Base-by-base conservation (phyloP, 163 green algal genomes). In the Chlamydomonas reinhardtii region DNA sequence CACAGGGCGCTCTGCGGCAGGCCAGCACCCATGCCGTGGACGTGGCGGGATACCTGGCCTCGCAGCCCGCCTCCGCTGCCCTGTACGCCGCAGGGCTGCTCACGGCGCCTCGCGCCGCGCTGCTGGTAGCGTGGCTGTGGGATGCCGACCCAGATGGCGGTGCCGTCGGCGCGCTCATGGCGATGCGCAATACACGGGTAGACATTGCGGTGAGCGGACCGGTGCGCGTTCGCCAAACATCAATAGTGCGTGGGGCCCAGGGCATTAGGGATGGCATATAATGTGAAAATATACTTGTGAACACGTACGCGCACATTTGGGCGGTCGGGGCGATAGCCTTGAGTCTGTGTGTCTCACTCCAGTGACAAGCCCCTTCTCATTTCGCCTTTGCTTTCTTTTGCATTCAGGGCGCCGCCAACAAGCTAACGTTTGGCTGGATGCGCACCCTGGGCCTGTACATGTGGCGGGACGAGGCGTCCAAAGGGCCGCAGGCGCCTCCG, bases 31-130 rank as follows among this genome's bases (percentile, higher is more conserved):
- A 56, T 19, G 48, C 48, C 48, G 14, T 56, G 48, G 70, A 86
- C 70, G 70, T 48, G 32, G 32, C 24, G 15, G n/a, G 15, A 9
- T 86, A 66, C 29, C 25, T 39, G 11, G 19, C 31, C 2, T 17
- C 65, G 2, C 48, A 79, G 56, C 80, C 80, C 2, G 24, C 5
- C 12, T 27, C 54, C 0, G 80, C 80, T 29, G 76, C 35, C 14
- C 79, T 86, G 80, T 79, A 80, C 72, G 43, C 27, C 1, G 80
- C 80, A 0, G 52, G 54, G 14, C 27, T 86, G 15, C 69, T 86
- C 15, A 86, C 80, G n/a, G 37, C 78, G 39, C 80, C 80, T 3
- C 69, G 80, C 27, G 54, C 56, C 2, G 79, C 80, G 4, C 17
- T 86, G 16, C 11, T 79, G 15, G 64, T 73, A 2, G 69, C 69